Percentiles rank a stretch among this genome's conserved stretches.
Evolutionary conservation across 805 yeast genomes (phyloP).

Genomic region (Lipomyces chichibuensis): DNA sequence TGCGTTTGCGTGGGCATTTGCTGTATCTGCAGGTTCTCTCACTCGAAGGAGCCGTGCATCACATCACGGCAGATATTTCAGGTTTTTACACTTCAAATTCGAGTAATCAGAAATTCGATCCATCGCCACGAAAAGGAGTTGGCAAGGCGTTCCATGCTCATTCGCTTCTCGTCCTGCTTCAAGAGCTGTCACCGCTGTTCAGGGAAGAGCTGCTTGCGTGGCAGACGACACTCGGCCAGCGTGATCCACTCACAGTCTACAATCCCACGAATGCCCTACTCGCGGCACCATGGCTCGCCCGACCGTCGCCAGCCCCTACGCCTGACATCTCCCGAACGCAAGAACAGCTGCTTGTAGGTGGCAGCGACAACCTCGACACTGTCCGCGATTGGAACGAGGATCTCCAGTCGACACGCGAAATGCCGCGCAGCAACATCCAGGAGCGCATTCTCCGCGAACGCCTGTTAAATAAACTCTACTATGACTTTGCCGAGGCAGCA

Average conservation of each 20-base stretch:
- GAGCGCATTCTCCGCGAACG: constrained; percentile 78
- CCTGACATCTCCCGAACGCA: constrained; percentile 70
- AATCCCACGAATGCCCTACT: constrained; percentile 65
- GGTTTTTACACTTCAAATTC: constrained; percentile 82
- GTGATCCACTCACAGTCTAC: constrained; percentile 46
- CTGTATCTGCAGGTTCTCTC: constrained; percentile 75
- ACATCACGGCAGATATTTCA: constrained; percentile 73
- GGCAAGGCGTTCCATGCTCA: constrained; percentile 40
- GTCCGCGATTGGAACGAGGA: constrained; percentile 89
- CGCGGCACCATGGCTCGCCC: constrained; percentile 75
- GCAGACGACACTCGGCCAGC: constrained; percentile 46
- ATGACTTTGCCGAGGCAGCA: constrained; percentile 77
- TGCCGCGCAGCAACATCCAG: constrained; percentile 58
- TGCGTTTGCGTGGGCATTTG: constrained; percentile 72
- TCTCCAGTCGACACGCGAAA: constrained; percentile 76
- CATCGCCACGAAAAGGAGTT: constrained; percentile 48
- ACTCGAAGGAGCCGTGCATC: constrained; percentile 75
- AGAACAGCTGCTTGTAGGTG: constrained; percentile 55
- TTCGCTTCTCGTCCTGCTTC: constrained; percentile 63
- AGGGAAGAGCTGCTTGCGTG: constrained; percentile 56
- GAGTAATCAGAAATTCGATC: constrained; percentile 70
- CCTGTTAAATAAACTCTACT: constrained; percentile 66
- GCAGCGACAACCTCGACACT: constrained; percentile 61
- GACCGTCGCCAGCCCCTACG: constrained; percentile 40
- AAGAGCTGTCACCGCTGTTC: constrained; percentile 67